These are phyloP conservation scores for Venturia nashicola DNA, from an alignment of 2,329 filamentous ascomycete species.

Conservation along the genomic window DNA sequence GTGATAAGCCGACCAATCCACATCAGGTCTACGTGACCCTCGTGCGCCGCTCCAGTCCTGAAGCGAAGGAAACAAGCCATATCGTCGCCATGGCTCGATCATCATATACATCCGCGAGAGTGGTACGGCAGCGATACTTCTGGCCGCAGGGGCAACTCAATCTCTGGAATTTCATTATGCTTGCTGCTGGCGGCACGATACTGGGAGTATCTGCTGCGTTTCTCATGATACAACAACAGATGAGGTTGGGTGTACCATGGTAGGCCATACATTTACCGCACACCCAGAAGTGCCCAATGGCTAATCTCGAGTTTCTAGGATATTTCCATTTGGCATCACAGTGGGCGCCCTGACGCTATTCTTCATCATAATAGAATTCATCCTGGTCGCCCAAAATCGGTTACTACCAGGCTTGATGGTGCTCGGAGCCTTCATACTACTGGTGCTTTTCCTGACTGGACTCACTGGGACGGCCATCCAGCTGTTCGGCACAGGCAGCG, in stretches of 20 bases:
- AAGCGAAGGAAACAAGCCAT: neutral
- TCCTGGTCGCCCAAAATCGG: constrained; percentile 42
- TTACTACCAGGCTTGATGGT: constrained; percentile 48
- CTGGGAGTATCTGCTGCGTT: constrained; percentile 50
- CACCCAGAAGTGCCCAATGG: neutral
- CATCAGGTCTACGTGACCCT: neutral
- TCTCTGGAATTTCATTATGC: constrained; percentile 51
- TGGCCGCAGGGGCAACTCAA: constrained; percentile 56
- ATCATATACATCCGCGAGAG: neutral
- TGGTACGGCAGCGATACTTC: constrained; percentile 32
- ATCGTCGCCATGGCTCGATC: constrained; percentile 1
- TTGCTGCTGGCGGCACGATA: constrained; percentile 43
- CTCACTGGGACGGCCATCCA: constrained; percentile 52
- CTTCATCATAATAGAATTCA: constrained; percentile 46
- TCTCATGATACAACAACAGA: constrained; percentile 43
- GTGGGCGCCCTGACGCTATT: constrained; percentile 43
- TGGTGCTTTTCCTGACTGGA: constrained; percentile 48
- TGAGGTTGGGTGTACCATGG: constrained; percentile 48
- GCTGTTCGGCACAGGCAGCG: constrained; percentile 45
- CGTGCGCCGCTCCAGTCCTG: neutral
- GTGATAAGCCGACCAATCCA: neutral
- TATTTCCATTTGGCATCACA: constrained; percentile 52
- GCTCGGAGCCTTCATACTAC: constrained; percentile 47
- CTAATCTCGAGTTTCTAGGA: constrained; percentile 29
- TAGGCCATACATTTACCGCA: constrained; percentile 21